Conservation (phyloP, 2,329 filamentous ascomycete species). For the Phaeosphaeriaceae sp. region DNA sequence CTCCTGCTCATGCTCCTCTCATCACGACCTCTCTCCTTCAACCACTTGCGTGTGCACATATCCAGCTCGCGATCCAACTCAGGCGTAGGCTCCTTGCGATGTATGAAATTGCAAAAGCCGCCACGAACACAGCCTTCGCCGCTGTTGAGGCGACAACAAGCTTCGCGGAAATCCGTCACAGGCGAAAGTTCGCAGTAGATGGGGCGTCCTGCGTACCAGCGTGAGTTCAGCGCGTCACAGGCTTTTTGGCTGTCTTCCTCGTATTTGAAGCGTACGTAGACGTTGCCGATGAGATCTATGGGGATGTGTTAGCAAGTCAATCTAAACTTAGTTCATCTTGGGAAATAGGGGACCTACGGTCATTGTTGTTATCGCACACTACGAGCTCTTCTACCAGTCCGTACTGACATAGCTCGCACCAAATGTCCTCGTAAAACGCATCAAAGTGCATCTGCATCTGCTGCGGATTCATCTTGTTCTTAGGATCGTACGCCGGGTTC, state of each 20-base stretch:
- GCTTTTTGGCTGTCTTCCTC: conserved; percentile 93
- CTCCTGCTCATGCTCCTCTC: conserved; percentile 81
- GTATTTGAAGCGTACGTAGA: conserved; percentile 99
- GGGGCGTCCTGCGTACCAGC: conserved; percentile 96
- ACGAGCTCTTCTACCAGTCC: conserved; percentile 97
- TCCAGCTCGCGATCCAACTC: conserved; percentile 89
- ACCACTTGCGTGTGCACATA: conserved; percentile 94
- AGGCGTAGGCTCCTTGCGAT: conserved; percentile 89
- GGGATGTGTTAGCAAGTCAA: conserved; percentile 10
- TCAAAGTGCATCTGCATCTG: conserved; percentile 99
- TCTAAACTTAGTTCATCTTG: background rate
- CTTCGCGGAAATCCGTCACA: conserved; percentile 97
- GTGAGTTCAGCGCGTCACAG: conserved; percentile 89
- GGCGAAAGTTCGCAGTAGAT: conserved; percentile 98
- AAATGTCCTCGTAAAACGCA: conserved; percentile 99
- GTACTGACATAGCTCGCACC: conserved; percentile 99
- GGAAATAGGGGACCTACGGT: conserved; percentile 69
- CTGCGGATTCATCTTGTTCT: conserved; percentile 93
- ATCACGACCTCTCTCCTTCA: conserved; percentile 83
- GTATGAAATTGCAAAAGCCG: conserved; percentile 99
- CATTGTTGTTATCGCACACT: conserved; percentile 99
- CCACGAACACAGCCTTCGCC: conserved; percentile 95
- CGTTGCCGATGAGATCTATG: conserved; percentile 92
- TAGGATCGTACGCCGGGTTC: conserved; percentile 95
- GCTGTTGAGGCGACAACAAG: conserved; percentile 91